Base-by-base conservation (phyloP, 2,329 filamentous ascomycete genomes). In the Chaetomium globosum region DNA sequence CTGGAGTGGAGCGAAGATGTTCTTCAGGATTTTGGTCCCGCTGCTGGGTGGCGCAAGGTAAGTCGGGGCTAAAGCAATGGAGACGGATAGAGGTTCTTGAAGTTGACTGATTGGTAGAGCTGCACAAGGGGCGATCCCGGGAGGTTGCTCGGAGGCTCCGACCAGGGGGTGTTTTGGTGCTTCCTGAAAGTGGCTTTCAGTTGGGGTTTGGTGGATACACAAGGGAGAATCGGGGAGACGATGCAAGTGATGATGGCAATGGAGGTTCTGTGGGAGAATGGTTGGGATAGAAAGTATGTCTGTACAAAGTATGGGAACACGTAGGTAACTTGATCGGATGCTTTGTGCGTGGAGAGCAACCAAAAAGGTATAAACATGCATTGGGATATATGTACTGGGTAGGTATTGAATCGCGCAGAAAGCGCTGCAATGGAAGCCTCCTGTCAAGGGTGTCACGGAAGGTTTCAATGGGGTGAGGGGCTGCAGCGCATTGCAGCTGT, bases 1-100 rank as follows among this genome's bases (percentile, higher is more conserved):
- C 57, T 46, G 54, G 63, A 66, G 68, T 68, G 70, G 68, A 71
- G 66, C 65, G 67, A 58, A 59, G 60, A 63, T 57, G 57, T 67
- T 67, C 64, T 68, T 70, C 69, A 23, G 51, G 51, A 43, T 51
- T 65, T 61, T 54, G 39, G n/a, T 19, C 36, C 54, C n/a, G 33
- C 46, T 61, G 57, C 43, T 53, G 28, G 61, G 71, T 72, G 71
- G 71, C 70, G 70, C 70, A 69, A 71, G 60, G 66, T 13, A n/a
- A 69, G 68, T 69, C 62, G 66, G 69, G 64, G 59, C 55, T 64
- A 61, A 65, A 68, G 65, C 65, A 46, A 66, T 52, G 53, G 57
- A 30, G 66, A 59, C 65, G 53, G 54, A 65, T 65, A 68, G 68
- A 66, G 61, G 62, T 68, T 62, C 43, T 33, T 48, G 64, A 68